phyloP scores from a whole-genome alignment of 169 alveolate species.

The Cryptosporidium muris region DNA sequence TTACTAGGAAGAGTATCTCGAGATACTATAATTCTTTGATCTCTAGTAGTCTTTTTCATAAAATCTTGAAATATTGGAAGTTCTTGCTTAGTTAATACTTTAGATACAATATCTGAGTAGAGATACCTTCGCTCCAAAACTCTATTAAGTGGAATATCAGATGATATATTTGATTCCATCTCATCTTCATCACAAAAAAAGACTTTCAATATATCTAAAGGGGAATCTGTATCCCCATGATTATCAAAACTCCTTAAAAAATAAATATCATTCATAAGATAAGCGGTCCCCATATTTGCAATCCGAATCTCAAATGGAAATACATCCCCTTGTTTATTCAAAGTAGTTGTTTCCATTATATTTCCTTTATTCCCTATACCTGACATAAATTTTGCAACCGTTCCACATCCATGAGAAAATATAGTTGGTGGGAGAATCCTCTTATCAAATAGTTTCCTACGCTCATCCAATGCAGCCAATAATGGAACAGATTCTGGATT shows the following conservation, averaged over 20 bases:
- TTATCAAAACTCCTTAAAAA: constrained; percentile 1
- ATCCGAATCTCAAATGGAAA: constrained; percentile 11
- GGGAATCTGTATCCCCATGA: neutral
- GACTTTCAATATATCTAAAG: constrained; percentile 40
- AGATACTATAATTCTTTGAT: too few relatives aligned
- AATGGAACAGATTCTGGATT: constrained; percentile 65
- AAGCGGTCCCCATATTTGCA: constrained; percentile 38
- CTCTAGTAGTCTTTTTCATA: constrained; percentile 35
- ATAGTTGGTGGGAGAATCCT: constrained; percentile 52
- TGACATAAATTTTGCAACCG: constrained; percentile 20
- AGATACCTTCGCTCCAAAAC: constrained; percentile 35
- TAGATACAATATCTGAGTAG: constrained; percentile 27
- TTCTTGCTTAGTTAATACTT: constrained; percentile 17
- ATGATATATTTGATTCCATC: constrained; percentile 20
- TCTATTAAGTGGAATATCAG: constrained; percentile 44
- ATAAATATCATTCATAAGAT: constrained; percentile 42
- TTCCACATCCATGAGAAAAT: constrained; percentile 66
- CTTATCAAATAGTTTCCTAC: constrained; percentile 13
- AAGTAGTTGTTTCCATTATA: constrained; percentile 5
- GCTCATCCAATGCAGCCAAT: constrained; percentile 18
- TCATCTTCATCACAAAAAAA: constrained; percentile 51
- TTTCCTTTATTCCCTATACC: constrained; percentile 33
- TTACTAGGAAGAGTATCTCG: neutral
- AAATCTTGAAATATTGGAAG: constrained; percentile 14
- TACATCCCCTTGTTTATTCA: neutral